Base-by-base conservation (phyloP, 2,329 filamentous ascomycete species). In the Alternaria hordeiaustralica region DNA sequence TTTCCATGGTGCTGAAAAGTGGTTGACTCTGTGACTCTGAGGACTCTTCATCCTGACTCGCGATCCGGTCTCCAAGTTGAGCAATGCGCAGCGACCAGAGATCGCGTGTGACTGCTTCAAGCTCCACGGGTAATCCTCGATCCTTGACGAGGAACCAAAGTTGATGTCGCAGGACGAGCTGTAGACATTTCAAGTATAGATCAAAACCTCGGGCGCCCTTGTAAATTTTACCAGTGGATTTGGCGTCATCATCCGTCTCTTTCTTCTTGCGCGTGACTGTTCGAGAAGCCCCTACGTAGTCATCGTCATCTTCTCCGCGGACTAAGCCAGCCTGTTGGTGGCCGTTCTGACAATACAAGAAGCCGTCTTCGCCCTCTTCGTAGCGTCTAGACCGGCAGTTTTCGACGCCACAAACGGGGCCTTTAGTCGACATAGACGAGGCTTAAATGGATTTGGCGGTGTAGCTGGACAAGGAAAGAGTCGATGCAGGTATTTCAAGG, bases 161-260 rank as follows among this genome's bases (percentile, higher is more conserved):
- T 82, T 98, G 95, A 75, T 91, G 92, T 77, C 94, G 89, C 26
- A 99, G 82, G 51, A 98, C 86, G 30, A 97, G 84, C 79, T 98
- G 95, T 63, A 96, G 87, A 67, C 89, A 91, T 76, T 97, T 91
- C 36, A 98, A 84, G 77, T 92, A 97, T 23, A 97, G 86, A 66
- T 91, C 88, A 67, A 89, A 88, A 13, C 91, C 95, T 57, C 88
- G 86, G 50, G 87, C 84, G 45, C 94, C 94, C 6, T 78, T 83
- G 71, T 85, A 92, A 83, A 74, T 90, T 86, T 60, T 71, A 11
- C 55, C 57, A 2, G 65, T 23, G 13, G 69, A 66, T 51, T 84
- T 87, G 73, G 87, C 83, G 56, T 83, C 83, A 23, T 81, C 74
- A 41, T 76, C 69, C 2, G 60, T 47, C 78, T 72, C 88, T 66